These are phyloP conservation scores for Trichothecium roseum DNA, from an alignment of 2,329 filamentous ascomycete species.

Conservation along the genomic window DNA sequence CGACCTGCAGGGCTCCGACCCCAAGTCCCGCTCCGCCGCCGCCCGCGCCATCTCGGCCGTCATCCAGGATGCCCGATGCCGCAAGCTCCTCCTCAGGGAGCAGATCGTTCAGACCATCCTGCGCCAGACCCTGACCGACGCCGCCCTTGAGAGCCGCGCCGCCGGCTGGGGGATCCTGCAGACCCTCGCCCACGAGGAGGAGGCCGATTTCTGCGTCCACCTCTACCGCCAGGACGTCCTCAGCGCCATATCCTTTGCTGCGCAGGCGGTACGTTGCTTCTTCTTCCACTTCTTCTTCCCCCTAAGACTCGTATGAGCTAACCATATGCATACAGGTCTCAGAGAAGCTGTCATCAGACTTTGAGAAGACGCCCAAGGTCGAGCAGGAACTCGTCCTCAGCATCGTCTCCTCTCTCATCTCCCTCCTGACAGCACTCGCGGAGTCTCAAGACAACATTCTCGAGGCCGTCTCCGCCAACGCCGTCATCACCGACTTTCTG, in stretches of 20 bases:
- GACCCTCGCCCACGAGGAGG: slow-evolving; percentile 51
- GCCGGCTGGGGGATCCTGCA: slow-evolving; percentile 59
- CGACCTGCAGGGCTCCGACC: slow-evolving; percentile 47
- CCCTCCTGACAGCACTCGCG: slow-evolving; percentile 41
- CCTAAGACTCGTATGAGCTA: no score
- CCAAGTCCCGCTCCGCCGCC: slow-evolving; percentile 48
- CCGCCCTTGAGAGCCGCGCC: slow-evolving; percentile 50
- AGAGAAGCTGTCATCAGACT: slow-evolving; percentile 30
- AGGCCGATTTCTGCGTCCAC: slow-evolving; percentile 56
- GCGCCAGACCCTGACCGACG: slow-evolving; percentile 53
- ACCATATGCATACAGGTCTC: no score
- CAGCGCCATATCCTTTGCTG: slow-evolving; percentile 47
- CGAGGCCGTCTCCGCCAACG: slow-evolving; percentile 38
- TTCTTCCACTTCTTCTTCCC: not conserved
- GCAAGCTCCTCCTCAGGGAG: slow-evolving; percentile 56
- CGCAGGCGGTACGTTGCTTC: slow-evolving; percentile 32
- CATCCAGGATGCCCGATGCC: slow-evolving; percentile 49
- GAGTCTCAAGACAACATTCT: slow-evolving; percentile 53
- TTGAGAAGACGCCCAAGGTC: slow-evolving; percentile 38
- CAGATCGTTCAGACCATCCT: slow-evolving; percentile 54
- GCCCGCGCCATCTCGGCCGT: slow-evolving; percentile 51
- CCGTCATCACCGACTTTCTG: slow-evolving; percentile 40
- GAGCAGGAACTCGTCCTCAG: slow-evolving; percentile 44
- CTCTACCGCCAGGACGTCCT: slow-evolving; percentile 52
- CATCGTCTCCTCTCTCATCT: slow-evolving; percentile 42